Percentiles rank a stretch among this genome's conserved stretches.
Evolutionary conservation across 1,139 yeast genomes (phyloP).

Genomic region (Taphrina confusa): DNA sequence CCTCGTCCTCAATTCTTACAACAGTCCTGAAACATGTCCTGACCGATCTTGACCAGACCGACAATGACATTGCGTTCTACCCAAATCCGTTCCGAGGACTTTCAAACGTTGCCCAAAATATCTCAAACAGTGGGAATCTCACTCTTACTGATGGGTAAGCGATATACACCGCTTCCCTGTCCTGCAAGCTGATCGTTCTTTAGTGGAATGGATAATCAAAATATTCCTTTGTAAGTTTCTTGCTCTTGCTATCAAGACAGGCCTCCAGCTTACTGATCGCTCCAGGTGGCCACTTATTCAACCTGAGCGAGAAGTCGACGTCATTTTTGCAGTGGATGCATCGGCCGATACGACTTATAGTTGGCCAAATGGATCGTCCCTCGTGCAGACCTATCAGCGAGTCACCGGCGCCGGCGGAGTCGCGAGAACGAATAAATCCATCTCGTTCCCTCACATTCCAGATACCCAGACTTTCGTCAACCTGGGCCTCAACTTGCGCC

Average conservation of each 20-base stretch:
- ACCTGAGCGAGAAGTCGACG: conserved; percentile 69
- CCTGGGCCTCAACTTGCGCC: conserved; percentile 55
- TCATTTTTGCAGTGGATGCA: conserved; percentile 79
- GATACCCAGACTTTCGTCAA: conserved; percentile 61
- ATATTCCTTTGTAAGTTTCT: conserved; percentile 58
- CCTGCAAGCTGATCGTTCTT: conserved; percentile 64
- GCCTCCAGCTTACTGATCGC: background rate
- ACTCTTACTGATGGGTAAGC: conserved; percentile 32
- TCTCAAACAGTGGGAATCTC: conserved; percentile 23
- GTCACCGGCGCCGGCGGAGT: conserved; percentile 67
- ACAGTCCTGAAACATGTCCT: conserved; percentile 48
- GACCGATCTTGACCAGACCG: conserved; percentile 42
- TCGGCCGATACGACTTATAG: conserved; percentile 69
- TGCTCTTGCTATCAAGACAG: background rate
- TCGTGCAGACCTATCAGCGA: conserved; percentile 57
- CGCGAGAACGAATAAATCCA: conserved; percentile 58
- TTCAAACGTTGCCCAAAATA: conserved; percentile 6
- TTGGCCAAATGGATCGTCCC: conserved; percentile 78
- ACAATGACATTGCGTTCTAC: conserved; percentile 68
- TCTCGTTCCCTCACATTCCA: conserved; percentile 86
- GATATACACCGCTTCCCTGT: conserved; percentile 4
- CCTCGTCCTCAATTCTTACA: conserved; percentile 48
- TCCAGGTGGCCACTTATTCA: conserved; percentile 61
- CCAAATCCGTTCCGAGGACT: conserved; percentile 74
- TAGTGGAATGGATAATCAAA: conserved; percentile 75